Evolutionary conservation across 2,329 filamentous ascomycete genomes (phyloP).

Genomic region (Tolypocladium album): DNA sequence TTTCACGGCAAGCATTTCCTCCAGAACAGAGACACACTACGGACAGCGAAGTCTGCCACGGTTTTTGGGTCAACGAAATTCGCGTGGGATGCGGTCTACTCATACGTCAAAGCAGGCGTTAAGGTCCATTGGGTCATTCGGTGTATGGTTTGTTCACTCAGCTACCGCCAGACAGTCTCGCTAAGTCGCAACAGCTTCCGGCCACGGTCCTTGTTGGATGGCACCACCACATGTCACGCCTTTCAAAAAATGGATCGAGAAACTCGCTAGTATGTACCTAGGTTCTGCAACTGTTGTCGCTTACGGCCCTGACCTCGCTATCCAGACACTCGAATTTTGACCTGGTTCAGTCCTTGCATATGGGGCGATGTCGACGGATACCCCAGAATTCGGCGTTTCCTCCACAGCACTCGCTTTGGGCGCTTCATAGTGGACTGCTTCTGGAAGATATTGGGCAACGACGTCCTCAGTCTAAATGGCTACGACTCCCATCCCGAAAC

Average conservation of each 20-base stretch:
- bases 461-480: constrained; percentile 41
- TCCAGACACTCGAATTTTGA: constrained; percentile 51
- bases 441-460: constrained; percentile 45
- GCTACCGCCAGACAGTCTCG: background rate
- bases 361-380: constrained; percentile 58
- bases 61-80: constrained; percentile 55
- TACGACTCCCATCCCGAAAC: constrained; percentile 43
- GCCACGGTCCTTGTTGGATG: constrained; percentile 50
- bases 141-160: constrained; percentile 15
- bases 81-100: constrained; percentile 54
- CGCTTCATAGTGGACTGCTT: constrained; percentile 44
- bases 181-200: constrained; percentile 20
- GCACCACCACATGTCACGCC: constrained; percentile 53
- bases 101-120: constrained; percentile 43
- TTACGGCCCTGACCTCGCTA: constrained; percentile 18
- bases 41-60: constrained; percentile 31
- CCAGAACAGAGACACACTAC: constrained; percentile 26
- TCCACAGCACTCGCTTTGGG: constrained; percentile 47
- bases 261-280: constrained; percentile 41
- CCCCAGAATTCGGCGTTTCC: constrained; percentile 37
- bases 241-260: constrained; percentile 57
- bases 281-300: constrained; percentile 21
- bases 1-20: constrained; percentile 40
- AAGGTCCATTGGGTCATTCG: constrained; percentile 52
- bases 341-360: constrained; percentile 65